Evolutionary conservation across 2,329 filamentous ascomycete species (phyloP), one percentile per base, ranked within the genome.

Genomic region (Penicillium janthinellum): DNA sequence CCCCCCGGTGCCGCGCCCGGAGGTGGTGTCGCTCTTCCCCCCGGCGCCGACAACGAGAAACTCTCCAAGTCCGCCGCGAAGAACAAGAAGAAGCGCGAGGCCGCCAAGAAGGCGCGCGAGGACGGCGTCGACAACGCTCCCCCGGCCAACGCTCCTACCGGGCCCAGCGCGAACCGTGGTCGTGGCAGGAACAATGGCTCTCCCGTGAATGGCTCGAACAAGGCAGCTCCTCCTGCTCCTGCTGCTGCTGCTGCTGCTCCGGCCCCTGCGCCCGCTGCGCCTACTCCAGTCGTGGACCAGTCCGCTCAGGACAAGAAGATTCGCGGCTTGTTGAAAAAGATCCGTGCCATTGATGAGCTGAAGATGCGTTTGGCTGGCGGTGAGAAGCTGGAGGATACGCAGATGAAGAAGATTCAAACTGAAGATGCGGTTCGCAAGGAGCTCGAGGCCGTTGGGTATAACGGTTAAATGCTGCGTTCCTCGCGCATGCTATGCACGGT

Each of bases 41-140:
- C 85, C 5, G 86, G 89, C 14, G 86, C 84, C 61, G 81, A 84
- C 38, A 80, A 88, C 45, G 90, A 91, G 67, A 88, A 85, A 67
- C 76, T 95, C 62, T 93, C 90, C 63, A 96, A 95, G 80, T 87
- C 90, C 56, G 92, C 90, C 12, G 81, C 91, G 69, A 97, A 97
- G 85, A 97, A 97, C 80, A 98, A 98, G 86, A 98, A 98, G 86
- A 98, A 98, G 86, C 87, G 95, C 48, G 89, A 91, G 67, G 91
- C 91, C 67, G 97, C 96, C 84, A 98, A 97, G 54, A 95, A 93
- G 74, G 92, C 95, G 49, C 86, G 85, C 52, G 88, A 87, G 67
- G 79, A 80, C 47, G 70, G 67, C n/a, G 52, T 54, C 82, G 68
- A 83, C 77, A 61, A 81, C 55, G 58, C 65, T 72, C 78, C 62